A percentile compares a stretch with the other conserved stretches of the same genome.
Evolutionary conservation across 2,329 filamentous ascomycete species (phyloP).

Genomic region (Claviceps monticola): DNA sequence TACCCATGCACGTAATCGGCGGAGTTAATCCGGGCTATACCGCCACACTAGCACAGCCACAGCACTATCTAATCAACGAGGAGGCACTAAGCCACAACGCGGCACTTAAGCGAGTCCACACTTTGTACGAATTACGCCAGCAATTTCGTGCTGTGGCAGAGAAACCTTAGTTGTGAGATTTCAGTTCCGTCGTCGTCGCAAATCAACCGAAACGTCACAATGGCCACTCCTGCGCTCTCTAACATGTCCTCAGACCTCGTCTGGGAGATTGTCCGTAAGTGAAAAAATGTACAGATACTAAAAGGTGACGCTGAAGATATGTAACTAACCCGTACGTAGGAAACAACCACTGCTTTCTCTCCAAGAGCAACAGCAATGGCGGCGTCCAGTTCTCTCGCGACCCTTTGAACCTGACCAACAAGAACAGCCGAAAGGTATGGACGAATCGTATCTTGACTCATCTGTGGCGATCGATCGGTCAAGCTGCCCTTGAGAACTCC

Average conservation of each 20-base stretch:
- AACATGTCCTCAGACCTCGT: slow-evolving; percentile 83
- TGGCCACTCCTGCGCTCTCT: slow-evolving; percentile 41
- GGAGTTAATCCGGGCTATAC: background rate
- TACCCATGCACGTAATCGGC: too few relatives aligned
- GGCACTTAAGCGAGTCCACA: slow-evolving; percentile 29
- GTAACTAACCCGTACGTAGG: slow-evolving; percentile 34
- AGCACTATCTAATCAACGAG: slow-evolving; percentile 6
- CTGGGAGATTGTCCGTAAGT: slow-evolving; percentile 93
- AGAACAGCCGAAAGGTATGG: slow-evolving; percentile 75
- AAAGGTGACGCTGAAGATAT: background rate
- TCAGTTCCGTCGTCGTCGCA: slow-evolving; percentile 11
- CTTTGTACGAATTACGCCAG: slow-evolving; percentile 13
- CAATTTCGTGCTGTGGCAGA: slow-evolving; percentile 13
- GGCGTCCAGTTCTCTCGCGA: slow-evolving; percentile 87
- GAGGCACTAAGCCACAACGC: slow-evolving; percentile 16
- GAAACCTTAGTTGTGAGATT: slow-evolving; percentile 8
- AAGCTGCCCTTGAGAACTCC: background rate
- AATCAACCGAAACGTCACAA: slow-evolving; percentile 31
- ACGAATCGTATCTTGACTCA: background rate
- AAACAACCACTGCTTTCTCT: slow-evolving; percentile 77
- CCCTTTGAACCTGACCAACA: slow-evolving; percentile 85
- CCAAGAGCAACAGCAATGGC: slow-evolving; percentile 71
- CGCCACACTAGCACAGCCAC: background rate
- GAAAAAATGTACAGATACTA: slow-evolving; percentile 14
- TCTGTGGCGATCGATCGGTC: background rate